Base-by-base conservation (phyloP, 2,329 filamentous ascomycete genomes). In the Fusarium buxicola region DNA sequence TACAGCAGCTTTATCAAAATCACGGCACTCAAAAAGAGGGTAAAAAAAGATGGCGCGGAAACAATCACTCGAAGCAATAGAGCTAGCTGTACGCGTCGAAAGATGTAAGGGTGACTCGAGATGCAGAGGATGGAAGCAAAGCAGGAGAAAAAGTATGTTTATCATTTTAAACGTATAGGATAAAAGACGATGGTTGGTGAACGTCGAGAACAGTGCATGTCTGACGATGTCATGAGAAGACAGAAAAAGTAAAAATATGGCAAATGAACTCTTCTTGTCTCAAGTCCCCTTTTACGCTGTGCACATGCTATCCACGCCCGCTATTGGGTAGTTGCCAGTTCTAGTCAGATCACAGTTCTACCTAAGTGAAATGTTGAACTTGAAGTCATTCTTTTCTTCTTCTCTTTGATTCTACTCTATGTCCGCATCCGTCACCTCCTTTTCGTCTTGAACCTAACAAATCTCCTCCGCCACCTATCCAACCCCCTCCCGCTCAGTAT, bases 321-420 rank as follows among this genome's bases (percentile, higher is more conserved):
- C 21, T 21, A 6, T 21, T 21, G 21, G 21, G 6, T 21, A 4
- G n/a, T 21, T 6, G 21, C 21, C 4, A 21, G 21, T 21, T 21
- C 21, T 21, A 21, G 4, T 21, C 21, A 21, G 21, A 21, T 4
- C 6, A 21, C 21, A 21, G 4, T 6, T 21, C 21, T 21, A 21
- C n/a, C n/a, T n/a, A n/a, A n/a, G 21, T 21, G 21, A 21, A 12
- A 34, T 24, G 24, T 24, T 58, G 18, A 10, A 30, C 51, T 47
- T 50, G n/a, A 35, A 45, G 46, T 51, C 43, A 57, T 36, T 63
- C 48, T 36, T 55, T 45, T 62, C 47, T 65, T 39, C 57, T 38
- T 63, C 56, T 65, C 61, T 59, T 40, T 39, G 34, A 46, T 31
- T 58, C 38, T 65, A 59, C 27, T 58, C 48, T 45, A 41, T 50